Evolutionary conservation across 192 early-diverging fungal genomes (phyloP).

Genomic region (Backusella circina): DNA sequence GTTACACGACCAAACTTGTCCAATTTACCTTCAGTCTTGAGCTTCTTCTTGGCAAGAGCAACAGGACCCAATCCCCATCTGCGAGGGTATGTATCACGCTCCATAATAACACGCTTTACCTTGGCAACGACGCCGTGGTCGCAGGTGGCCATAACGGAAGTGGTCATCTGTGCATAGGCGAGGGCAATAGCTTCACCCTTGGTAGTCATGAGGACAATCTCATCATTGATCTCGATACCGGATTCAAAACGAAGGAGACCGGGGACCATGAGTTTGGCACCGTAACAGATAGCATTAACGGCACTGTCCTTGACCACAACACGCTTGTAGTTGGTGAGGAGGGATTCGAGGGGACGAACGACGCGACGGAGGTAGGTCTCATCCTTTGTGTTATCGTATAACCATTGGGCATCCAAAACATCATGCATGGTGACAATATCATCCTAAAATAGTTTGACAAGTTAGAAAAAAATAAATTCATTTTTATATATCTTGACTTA

Average conservation of each 20-base stretch:
- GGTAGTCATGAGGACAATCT: conserved; percentile 98
- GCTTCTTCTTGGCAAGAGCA: conserved; percentile 96
- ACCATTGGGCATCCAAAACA: conserved; percentile 97
- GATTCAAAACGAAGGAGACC: conserved; percentile 95
- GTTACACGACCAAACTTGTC: conserved; percentile 95
- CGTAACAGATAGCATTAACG: conserved; percentile 99
- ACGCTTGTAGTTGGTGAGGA: conserved; percentile 94
- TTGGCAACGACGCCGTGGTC: conserved; percentile 84
- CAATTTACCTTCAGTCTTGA: conserved; percentile 96
- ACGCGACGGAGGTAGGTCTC: conserved; percentile 95
- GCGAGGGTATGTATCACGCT: conserved; percentile 98
- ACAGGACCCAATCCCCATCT: conserved; percentile 97
- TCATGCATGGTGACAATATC: conserved; percentile 98
- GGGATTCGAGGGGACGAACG: conserved; percentile 90
- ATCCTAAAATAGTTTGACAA: no score
- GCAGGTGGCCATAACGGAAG: conserved; percentile 83
- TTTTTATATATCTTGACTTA: conserved; percentile 25
- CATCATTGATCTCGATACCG: conserved; percentile 94
- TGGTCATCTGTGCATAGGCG: conserved; percentile 97
- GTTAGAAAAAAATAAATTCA: not conserved
- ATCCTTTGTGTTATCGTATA: conserved; percentile 96
- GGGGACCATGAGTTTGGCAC: conserved; percentile 98
- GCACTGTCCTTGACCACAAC: conserved; percentile 98
- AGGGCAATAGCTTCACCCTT: conserved; percentile 99
- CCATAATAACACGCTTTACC: conserved; percentile 99